These are phyloP conservation scores for Primulina tabacum DNA, from an alignment of 257 asterid species.

Conservation along the genomic window DNA sequence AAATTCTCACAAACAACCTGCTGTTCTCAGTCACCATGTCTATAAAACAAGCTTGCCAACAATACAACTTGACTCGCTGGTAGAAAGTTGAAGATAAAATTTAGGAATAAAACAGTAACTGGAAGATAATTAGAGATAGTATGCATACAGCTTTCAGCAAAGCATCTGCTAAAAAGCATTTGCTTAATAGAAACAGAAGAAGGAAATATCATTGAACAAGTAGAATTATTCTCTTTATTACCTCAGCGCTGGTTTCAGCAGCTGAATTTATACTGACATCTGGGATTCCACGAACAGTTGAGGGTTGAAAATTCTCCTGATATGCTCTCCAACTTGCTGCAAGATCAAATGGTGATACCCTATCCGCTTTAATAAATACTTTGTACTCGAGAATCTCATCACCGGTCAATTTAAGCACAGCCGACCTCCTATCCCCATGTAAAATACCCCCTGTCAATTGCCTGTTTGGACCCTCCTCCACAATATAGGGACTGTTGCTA, in stretches of 20 bases:
- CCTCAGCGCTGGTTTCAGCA: slow-evolving; percentile 52
- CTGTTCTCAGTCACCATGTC: background rate
- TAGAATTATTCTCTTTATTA: slow-evolving; percentile 20
- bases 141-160: slow-evolving; percentile 2
- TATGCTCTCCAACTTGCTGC: slow-evolving; percentile 99
- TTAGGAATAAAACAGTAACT: background rate
- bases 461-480: slow-evolving; percentile 92
- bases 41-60: background rate
- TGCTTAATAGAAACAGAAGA: background rate
- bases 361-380: slow-evolving; percentile 72
- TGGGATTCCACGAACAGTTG: slow-evolving; percentile 92
- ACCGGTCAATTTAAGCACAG: slow-evolving; percentile 53
- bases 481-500: slow-evolving; percentile 47
- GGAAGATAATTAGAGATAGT: background rate
- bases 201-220: slow-evolving; percentile 11
- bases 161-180: slow-evolving; percentile 5
- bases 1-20: background rate
- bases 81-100: background rate
- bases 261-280: slow-evolving; percentile 77
- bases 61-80: too few species aligned
- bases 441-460: slow-evolving; percentile 71
- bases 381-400: slow-evolving; percentile 76
- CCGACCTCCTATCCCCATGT: slow-evolving; percentile 70
- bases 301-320: slow-evolving; percentile 87
- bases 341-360: slow-evolving; percentile 94